phyloP scores from a whole-genome alignment of 352 stramenopile species.

The Phytophthora vignae region DNA sequence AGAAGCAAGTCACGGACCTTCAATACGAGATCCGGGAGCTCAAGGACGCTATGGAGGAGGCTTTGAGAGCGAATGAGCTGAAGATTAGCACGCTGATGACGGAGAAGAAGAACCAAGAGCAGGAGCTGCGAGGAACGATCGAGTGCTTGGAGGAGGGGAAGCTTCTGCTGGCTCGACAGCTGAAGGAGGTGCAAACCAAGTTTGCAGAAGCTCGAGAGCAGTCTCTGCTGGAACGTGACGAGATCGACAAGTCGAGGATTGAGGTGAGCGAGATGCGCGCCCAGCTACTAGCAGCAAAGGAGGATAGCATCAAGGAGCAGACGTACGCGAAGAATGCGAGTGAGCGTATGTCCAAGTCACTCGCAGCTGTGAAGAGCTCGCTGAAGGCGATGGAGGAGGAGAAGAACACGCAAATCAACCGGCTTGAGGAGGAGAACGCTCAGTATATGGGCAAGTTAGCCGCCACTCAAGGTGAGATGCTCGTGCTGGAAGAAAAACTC shows the following conservation, averaged over 20 bases:
- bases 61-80: constrained; percentile 45
- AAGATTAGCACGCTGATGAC: constrained; percentile 45
- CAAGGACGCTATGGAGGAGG: constrained; percentile 45
- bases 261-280: constrained; percentile 56
- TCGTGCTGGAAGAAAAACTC: constrained; percentile 65
- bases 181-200: constrained; percentile 72
- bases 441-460: constrained; percentile 67
- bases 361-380: constrained; percentile 65
- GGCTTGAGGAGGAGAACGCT: constrained; percentile 57
- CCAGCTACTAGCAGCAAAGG: constrained; percentile 49
- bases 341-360: constrained; percentile 66
- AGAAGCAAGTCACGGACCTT: constrained; percentile 49
- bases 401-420: constrained; percentile 60
- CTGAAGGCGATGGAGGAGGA: constrained; percentile 72
- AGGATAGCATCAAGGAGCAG: constrained; percentile 69
- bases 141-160: constrained; percentile 66
- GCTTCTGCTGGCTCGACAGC: constrained; percentile 51
- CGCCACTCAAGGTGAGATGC: constrained; percentile 59
- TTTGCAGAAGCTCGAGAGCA: constrained; percentile 66
- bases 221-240: constrained; percentile 64
- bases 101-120: constrained; percentile 47
- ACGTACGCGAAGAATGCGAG: constrained; percentile 55
- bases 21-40: constrained; percentile 56
- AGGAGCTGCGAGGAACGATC: constrained; percentile 45
- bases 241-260: constrained; percentile 63